Conservation (phyloP, 1,139 yeast species). For the Candida pseudoviswanathii region DNA sequence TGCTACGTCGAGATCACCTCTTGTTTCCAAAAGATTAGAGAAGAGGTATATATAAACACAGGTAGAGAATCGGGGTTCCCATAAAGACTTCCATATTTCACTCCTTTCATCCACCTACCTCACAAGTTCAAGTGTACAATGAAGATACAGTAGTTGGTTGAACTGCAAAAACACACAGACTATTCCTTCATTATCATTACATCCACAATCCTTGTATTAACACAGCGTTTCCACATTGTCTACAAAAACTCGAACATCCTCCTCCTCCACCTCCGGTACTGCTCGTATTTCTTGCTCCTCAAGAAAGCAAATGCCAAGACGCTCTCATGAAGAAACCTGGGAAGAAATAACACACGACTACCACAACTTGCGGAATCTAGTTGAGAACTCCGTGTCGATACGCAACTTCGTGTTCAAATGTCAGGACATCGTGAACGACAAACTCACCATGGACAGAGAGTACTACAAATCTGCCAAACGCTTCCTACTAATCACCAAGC, state of each 20-base stretch:
- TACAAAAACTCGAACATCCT: not conserved
- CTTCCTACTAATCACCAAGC: conserved; percentile 10
- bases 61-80: no score
- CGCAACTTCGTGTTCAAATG: conserved; percentile 8
- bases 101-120: not conserved
- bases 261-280: not conserved
- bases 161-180: not conserved
- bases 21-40: not conserved
- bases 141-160: not conserved
- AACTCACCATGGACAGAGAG: conserved; percentile 9
- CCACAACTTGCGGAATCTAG: conserved; percentile 1
- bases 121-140: not conserved
- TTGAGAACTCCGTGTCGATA: conserved; percentile 6
- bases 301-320: conserved; percentile 1
- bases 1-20: no score
- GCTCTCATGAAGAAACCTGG: conserved; percentile 4
- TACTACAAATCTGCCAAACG: conserved; percentile 9
- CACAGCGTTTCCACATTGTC: not conserved
- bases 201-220: not conserved
- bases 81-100: not conserved
- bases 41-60: not conserved
- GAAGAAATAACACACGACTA: conserved; percentile 4
- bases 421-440: conserved; percentile 10
- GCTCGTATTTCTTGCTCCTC: not conserved
- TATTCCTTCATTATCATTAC: no score